Evolutionary conservation across 2,329 filamentous ascomycete genomes (phyloP).

Genomic region (Alternaria alternata): DNA sequence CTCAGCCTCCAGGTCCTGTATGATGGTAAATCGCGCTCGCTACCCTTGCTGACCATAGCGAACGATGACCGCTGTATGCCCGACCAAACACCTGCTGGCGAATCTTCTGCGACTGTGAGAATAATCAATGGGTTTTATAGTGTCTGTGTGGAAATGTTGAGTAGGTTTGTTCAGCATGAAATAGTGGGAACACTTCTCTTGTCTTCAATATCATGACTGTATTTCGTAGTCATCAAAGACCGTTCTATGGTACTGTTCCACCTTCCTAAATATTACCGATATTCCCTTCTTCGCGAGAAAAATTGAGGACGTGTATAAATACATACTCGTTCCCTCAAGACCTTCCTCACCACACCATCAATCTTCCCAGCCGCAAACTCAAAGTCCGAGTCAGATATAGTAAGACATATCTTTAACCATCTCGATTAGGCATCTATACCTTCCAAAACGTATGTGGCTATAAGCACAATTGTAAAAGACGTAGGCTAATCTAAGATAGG

Average conservation of each 20-base stretch:
- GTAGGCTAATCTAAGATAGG: too few relatives aligned
- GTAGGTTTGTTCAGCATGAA: not conserved
- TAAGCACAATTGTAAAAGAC: too few relatives aligned
- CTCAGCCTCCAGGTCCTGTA: too few relatives aligned
- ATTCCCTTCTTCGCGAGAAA: not conserved
- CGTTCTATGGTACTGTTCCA: not conserved
- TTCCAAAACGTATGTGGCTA: too few relatives aligned
- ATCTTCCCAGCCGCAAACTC: not conserved
- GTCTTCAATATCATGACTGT: not conserved
- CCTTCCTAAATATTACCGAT: not conserved
- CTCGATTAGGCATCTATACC: too few relatives aligned
- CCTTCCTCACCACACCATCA: not conserved
- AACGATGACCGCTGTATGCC: not conserved
- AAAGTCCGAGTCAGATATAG: not conserved
- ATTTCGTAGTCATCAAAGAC: not conserved
- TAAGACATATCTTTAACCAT: not conserved
- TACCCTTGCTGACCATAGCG: not conserved
- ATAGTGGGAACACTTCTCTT: not conserved
- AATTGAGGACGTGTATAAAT: not conserved
- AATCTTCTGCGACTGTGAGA: not conserved
- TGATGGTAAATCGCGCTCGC: not conserved
- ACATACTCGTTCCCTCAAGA: not conserved
- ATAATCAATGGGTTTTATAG: not conserved
- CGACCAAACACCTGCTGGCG: not conserved
- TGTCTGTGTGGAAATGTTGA: not conserved